Percentiles rank a stretch among this genome's conserved stretches.
Conservation (phyloP, 2,329 filamentous ascomycete species). For the Penicillium freii region DNA sequence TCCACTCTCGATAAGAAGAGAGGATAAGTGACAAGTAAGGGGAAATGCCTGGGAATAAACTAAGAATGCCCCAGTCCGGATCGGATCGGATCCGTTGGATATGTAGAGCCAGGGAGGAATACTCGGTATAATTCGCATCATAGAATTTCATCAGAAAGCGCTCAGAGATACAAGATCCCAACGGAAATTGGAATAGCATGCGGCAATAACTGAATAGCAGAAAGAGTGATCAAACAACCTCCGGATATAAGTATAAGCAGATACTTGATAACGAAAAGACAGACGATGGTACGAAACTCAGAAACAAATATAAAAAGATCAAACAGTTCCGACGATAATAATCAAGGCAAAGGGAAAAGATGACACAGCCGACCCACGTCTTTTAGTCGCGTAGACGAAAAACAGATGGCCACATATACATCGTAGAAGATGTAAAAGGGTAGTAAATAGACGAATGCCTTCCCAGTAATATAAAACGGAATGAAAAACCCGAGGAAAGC, state of each 20-base stretch:
- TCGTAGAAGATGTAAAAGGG: conserved; percentile 1
- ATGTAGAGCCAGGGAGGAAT: not conserved
- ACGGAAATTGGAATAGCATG: conserved; percentile 5
- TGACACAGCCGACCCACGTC: conserved; percentile 25
- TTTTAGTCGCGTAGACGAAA: conserved; percentile 19
- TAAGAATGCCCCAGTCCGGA: not conserved
- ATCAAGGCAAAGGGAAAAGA: conserved; percentile 4
- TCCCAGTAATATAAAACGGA: conserved; percentile 19
- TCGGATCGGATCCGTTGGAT: not conserved
- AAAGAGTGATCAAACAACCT: conserved; percentile 43
- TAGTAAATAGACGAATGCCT: conserved; percentile 21
- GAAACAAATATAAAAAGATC: conserved; percentile 2
- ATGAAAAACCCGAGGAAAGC: not conserved
- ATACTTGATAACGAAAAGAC: conserved; percentile 18
- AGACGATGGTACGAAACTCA: conserved; percentile 10
- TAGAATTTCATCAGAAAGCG: conserved; percentile 8
- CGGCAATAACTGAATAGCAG: conserved; percentile 8
- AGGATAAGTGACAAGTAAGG: not conserved
- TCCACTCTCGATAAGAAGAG: not conserved
- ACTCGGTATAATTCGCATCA: not conserved
- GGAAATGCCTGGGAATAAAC: not conserved
- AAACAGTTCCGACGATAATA: not conserved
- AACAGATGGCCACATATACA: conserved; percentile 8
- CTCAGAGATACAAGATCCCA: conserved; percentile 10
- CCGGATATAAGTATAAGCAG: conserved; percentile 27